Base-by-base conservation (phyloP, 441 rosid species). In the Breynia disticha region DNA sequence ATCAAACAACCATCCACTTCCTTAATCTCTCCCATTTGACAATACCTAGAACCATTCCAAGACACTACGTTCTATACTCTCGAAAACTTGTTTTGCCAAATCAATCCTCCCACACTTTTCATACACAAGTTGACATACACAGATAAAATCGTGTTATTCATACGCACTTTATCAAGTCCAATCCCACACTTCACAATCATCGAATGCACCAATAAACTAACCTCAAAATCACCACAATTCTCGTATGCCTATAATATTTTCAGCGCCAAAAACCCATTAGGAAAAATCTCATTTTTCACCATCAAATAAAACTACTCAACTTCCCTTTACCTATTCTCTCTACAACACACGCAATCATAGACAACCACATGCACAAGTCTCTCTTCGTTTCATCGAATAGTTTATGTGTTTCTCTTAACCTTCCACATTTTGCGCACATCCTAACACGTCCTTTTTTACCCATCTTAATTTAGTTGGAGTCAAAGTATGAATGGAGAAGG, bases 41-140 rank as follows among this genome's bases (percentile, higher is more conserved):
- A 70, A 63, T 78, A 69, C 32, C 95, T 94, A 1, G 90, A 74
- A 1, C 90, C 79, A 52, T 86, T 89, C 94, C 95, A 89, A 48
- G 86, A 72, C 41, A 82, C 72, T 18, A 60, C 69, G 47, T 89
- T 74, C 71, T 76, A 82, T 84, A 55, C 79, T 76, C 67, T 70
- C 68, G 77, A 89, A 84, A 32, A 79, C 79, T 38, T 63, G 67
- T 70, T 55, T 74, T 11, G 93, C 93, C 56, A 79, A 79, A 60
- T 65, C 76, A 55, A 83, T 63, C 54, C 60, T 59, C 54, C 93
- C 90, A 48, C 95, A 82, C 74, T n/a, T n/a, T n/a, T n/a, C n/a
- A n/a, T n/a, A n/a, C n/a, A n/a, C n/a, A n/a, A n/a, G n/a, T 86
- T 86, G 3, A 93, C 78, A 69, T 89, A 89, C 87, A 83, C 69